Evolutionary conservation across 352 stramenopile genomes (phyloP).

Genomic region (Globisporangium echinulatum): DNA sequence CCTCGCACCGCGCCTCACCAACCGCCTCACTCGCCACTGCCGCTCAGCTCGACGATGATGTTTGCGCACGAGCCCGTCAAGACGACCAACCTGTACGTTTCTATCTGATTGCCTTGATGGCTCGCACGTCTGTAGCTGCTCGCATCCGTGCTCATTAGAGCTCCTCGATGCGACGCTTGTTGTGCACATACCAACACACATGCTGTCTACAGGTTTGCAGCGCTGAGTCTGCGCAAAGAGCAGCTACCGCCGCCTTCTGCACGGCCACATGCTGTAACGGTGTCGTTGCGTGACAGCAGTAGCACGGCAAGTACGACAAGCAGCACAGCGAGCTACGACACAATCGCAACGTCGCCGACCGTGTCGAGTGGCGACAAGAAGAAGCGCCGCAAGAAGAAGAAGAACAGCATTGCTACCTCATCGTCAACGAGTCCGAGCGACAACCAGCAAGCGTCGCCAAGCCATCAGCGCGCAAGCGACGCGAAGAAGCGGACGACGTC

Average conservation of each 20-base stretch:
- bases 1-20: background rate
- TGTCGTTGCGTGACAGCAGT: slow-evolving; percentile 11
- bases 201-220: slow-evolving; percentile 4
- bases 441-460: slow-evolving; percentile 2
- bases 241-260: background rate
- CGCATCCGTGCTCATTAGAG: no score
- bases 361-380: slow-evolving; percentile 21
- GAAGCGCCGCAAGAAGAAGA: slow-evolving; percentile 28
- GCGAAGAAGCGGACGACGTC: background rate
- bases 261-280: background rate
- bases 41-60: slow-evolving; percentile 9
- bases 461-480: slow-evolving; percentile 1
- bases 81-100: slow-evolving; percentile 29
- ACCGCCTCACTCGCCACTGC: background rate
- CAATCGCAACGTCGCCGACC: slow-evolving; percentile 14
- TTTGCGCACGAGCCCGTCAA: slow-evolving; percentile 27
- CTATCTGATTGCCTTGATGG: no score
- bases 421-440: background rate
- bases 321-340: slow-evolving; percentile 19
- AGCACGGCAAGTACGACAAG: slow-evolving; percentile 18
- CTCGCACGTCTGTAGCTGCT: background rate
- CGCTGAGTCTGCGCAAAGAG: slow-evolving; percentile 8
- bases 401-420: slow-evolving; percentile 2
- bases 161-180: no score
- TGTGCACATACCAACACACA: background rate